A percentile compares a stretch with the other conserved stretches of the same genome.
Evolutionary conservation across 192 early-diverging fungal genomes (phyloP).

Genomic region (Chytriomyces hyalinus): DNA sequence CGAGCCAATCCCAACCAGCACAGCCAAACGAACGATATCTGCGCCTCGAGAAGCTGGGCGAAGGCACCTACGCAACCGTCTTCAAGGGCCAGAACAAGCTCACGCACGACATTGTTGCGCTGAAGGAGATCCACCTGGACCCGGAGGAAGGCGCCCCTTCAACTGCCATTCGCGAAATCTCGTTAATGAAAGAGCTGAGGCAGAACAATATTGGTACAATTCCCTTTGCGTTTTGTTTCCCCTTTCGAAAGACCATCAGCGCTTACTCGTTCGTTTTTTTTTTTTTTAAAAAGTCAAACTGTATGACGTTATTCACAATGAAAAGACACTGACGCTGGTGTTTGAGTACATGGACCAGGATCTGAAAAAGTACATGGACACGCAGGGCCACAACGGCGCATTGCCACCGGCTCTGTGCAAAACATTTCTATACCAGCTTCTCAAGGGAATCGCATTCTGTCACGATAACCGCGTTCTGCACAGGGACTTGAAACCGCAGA

Average conservation of each 20-base stretch:
- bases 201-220: constrained; percentile 65
- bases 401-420: constrained; percentile 72
- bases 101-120: constrained; percentile 91
- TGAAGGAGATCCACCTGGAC: constrained; percentile 79
- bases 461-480: constrained; percentile 94
- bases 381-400: constrained; percentile 70
- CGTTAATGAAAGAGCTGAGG: constrained; percentile 80
- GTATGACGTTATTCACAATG: constrained; percentile 97
- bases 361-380: constrained; percentile 97
- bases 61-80: constrained; percentile 94
- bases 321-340: constrained; percentile 96
- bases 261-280: constrained; percentile 4
- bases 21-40: constrained; percentile 40
- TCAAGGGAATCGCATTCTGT: constrained; percentile 95
- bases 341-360: constrained; percentile 99
- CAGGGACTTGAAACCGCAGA: constrained; percentile 77
- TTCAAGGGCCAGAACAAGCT: constrained; percentile 97
- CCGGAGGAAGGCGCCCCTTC: constrained; percentile 59
- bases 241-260: neutral
- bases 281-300: constrained; percentile 58
- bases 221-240: neutral
- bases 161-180: constrained; percentile 82
- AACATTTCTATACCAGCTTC: constrained; percentile 91
- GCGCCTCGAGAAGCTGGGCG: constrained; percentile 53
- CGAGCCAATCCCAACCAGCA: too few relatives aligned